These are phyloP conservation scores for Pleurotus djamor DNA, from an alignment of 768 basidiomycete species.

Conservation along the genomic window DNA sequence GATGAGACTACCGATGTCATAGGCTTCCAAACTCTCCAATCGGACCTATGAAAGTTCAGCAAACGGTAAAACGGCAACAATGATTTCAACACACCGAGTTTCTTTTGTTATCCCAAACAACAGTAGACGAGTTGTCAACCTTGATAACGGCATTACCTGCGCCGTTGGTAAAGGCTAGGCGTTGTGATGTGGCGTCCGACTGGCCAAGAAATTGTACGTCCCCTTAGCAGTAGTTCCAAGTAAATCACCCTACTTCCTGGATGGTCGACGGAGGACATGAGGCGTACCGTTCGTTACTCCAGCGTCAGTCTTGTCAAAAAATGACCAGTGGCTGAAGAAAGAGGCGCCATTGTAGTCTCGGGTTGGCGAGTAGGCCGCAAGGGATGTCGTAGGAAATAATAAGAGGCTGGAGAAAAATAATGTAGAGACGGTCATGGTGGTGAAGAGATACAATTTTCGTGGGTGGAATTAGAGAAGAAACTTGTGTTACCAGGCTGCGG, in stretches of 20 bases:
- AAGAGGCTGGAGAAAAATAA: neutral
- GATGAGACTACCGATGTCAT: conserved; percentile 40
- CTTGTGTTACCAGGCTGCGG: too few relatives aligned
- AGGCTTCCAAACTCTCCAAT: conserved; percentile 39
- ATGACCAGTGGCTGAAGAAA: conserved; percentile 55
- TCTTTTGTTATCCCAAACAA: conserved; percentile 48
- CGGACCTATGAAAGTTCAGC: conserved; percentile 28
- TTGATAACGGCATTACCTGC: conserved; percentile 67
- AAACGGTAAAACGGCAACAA: neutral
- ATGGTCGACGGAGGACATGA: neutral
- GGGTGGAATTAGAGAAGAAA: too few relatives aligned
- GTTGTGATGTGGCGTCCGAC: conserved; percentile 40
- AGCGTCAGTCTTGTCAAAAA: conserved; percentile 47
- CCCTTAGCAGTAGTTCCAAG: conserved; percentile 24
- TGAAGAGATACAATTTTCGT: too few relatives aligned
- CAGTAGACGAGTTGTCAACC: conserved; percentile 68
- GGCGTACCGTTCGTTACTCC: conserved; percentile 42
- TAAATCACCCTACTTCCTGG: neutral
- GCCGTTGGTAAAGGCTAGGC: conserved; percentile 57
- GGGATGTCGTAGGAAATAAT: conserved; percentile 6
- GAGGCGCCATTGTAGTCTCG: conserved; percentile 42
- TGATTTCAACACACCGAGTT: conserved; percentile 49
- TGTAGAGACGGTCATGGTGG: neutral
- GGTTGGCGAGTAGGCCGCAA: conserved; percentile 31
- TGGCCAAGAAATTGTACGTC: conserved; percentile 60